Evolutionary conservation across 805 yeast genomes (phyloP), one percentile per base, ranked within the genome.

Genomic region (Lachancea thermotolerans): DNA sequence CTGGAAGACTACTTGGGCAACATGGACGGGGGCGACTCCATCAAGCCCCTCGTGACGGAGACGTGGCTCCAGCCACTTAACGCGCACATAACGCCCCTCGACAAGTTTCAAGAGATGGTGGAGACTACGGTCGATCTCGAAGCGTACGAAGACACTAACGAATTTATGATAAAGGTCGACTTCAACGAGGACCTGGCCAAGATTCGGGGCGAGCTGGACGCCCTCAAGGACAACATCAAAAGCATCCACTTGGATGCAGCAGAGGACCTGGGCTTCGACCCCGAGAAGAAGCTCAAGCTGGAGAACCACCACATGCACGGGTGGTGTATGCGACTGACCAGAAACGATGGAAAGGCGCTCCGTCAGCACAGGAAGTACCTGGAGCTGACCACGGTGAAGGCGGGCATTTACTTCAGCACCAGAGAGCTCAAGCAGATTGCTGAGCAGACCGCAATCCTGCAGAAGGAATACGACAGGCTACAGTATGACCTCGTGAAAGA

Each of bases 401-500:
- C 96, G 1, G 99, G 99, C 46, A 91, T 91, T 4, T 88, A 74
- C 62, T 93, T 93, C 71, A 88, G 96, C 9, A 87, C 95, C 1
- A 64, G 70, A 36, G 73, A 74, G 49, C 69, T 93, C 53, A 71
- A 77, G 35, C 70, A 73, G n/a, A 68, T 81, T 31, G 79, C 89
- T 11, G 67, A 70, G 32, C 77, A 80, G 47, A 81, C 79, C 53
- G 66, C 68, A 11, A 77, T 78, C 37, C 68, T 83, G 18, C 79
- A 81, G 49, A 70, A 73, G 11, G 82, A 81, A 47, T 91, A 91
- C 62, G 80, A 83, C 49, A 69, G 68, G 44, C 82, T 86, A 49
- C 98, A 93, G 65, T 68, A 82, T 2, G 77, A 80, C 4, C 76
- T 93, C 37, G 95, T 89, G 16, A 78, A 75, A 37, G 96, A 93